Percentiles rank a stretch among this genome's conserved stretches.
Conservation (phyloP, 768 basidiomycete genomes). For the Wakefieldia striispora region DNA sequence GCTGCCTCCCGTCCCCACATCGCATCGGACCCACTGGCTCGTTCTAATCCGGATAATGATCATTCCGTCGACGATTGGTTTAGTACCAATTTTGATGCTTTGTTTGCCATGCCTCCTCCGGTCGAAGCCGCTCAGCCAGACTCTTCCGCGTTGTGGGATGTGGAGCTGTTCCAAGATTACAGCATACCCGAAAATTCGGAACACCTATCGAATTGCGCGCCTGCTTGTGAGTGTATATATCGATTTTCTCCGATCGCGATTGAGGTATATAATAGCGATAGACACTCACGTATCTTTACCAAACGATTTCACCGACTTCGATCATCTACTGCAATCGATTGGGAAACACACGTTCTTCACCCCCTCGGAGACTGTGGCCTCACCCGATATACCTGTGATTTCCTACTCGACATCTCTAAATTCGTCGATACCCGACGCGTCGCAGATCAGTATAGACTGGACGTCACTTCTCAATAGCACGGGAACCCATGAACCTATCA, state of each 20-base stretch:
- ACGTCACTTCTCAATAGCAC: constrained; percentile 7
- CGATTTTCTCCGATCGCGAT: too few species aligned
- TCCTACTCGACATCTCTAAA: not conserved
- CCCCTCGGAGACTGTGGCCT: too few species aligned
- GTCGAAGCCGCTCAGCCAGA: constrained; percentile 25
- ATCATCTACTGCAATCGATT: too few species aligned
- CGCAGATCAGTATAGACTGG: constrained; percentile 13
- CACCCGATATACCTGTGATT: not conserved
- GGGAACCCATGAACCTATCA: not conserved
- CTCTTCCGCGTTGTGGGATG: constrained; percentile 26
- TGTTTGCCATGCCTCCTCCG: constrained; percentile 25
- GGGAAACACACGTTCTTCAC: too few species aligned
- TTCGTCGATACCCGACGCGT: not conserved
- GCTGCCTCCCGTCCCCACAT: constrained; percentile 20
- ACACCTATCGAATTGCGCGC: not conserved
- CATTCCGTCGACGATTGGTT: constrained; percentile 37
- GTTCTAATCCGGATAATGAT: constrained; percentile 11
- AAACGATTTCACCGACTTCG: too few species aligned
- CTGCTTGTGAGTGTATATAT: not conserved
- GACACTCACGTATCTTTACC: too few species aligned
- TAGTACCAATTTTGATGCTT: constrained; percentile 15
- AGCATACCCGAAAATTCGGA: constrained; percentile 7
- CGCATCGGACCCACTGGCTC: constrained; percentile 32
- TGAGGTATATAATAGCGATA: too few species aligned
- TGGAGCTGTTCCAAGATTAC: constrained; percentile 33